Evolutionary conservation across 768 basidiomycete species (phyloP).

Genomic region (Leucocoprinus leucothites): DNA sequence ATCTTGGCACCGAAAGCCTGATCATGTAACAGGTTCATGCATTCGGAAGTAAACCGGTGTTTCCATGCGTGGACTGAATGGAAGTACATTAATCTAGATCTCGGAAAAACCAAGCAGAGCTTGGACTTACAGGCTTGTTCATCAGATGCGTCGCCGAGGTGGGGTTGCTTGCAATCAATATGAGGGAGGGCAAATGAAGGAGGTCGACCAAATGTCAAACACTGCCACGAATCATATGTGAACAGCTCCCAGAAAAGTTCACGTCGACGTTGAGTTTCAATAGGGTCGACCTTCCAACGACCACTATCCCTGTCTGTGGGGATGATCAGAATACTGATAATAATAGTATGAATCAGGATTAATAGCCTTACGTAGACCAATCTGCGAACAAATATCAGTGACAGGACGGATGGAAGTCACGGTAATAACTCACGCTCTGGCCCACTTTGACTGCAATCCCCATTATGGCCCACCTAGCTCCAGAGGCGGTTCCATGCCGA

Average conservation of each 20-base stretch:
- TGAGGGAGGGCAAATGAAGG: conserved; percentile 67
- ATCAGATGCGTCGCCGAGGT: conserved; percentile 42
- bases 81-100: not conserved
- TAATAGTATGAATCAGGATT: not conserved
- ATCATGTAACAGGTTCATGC: conserved; percentile 67
- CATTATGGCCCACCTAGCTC: conserved; percentile 65
- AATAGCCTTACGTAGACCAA: conserved; percentile 61
- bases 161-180: conserved; percentile 64
- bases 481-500: conserved; percentile 63
- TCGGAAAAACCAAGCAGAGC: not conserved
- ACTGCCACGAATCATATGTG: conserved; percentile 56
- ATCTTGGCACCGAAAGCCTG: conserved; percentile 71
- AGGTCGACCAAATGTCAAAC: conserved; percentile 66
- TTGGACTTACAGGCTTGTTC: conserved; percentile 55
- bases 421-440: conserved; percentile 54
- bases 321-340: conserved; percentile 11
- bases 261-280: conserved; percentile 59
- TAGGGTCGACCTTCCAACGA: conserved; percentile 58
- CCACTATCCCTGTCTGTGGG: conserved; percentile 63
- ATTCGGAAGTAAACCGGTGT: conserved; percentile 64
- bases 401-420: conserved; percentile 12
- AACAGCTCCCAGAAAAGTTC: conserved; percentile 69
- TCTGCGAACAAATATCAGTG: conserved; percentile 33
- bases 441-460: conserved; percentile 68
- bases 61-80: conserved; percentile 63